Conservation (phyloP, 2,329 filamentous ascomycete species). For the Verticillium nonalfalfae region DNA sequence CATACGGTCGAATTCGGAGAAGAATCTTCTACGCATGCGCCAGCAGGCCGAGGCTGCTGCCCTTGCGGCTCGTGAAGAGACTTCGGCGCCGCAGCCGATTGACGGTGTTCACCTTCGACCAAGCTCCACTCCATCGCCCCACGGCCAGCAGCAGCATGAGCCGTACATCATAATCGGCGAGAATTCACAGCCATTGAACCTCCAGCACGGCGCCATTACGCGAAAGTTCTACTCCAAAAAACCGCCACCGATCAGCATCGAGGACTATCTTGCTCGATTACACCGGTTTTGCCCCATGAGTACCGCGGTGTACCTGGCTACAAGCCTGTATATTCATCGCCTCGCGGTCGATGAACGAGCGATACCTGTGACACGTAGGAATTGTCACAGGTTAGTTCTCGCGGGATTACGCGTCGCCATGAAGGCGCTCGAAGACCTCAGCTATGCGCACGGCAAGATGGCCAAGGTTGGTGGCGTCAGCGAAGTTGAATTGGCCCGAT, state of each 20-base stretch:
- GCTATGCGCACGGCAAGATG: slow-evolving; percentile 77
- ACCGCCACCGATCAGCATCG: slow-evolving; percentile 73
- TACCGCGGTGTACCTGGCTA: slow-evolving; percentile 85
- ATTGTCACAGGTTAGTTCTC: slow-evolving; percentile 79
- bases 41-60: slow-evolving; percentile 27
- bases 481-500: slow-evolving; percentile 69
- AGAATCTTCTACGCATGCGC: slow-evolving; percentile 39
- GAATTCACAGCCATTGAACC: slow-evolving; percentile 64
- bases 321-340: slow-evolving; percentile 80
- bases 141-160: slow-evolving; percentile 21
- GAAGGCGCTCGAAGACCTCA: slow-evolving; percentile 91
- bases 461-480: slow-evolving; percentile 85
- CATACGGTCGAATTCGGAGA: slow-evolving; percentile 50
- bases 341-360: slow-evolving; percentile 71
- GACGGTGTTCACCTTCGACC: slow-evolving; percentile 49
- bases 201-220: slow-evolving; percentile 80
- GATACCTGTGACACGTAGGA: slow-evolving; percentile 75
- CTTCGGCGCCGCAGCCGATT: slow-evolving; percentile 26
- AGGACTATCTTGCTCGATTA: slow-evolving; percentile 79
- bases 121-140: slow-evolving; percentile 16
- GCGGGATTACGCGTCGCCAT: slow-evolving; percentile 82
- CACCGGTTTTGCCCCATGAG: slow-evolving; percentile 92
- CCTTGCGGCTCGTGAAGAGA: slow-evolving; percentile 12
- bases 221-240: slow-evolving; percentile 91
- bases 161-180: slow-evolving; percentile 60